Conservation (phyloP, 2,329 filamentous ascomycete species). For the Diaporthe eres region DNA sequence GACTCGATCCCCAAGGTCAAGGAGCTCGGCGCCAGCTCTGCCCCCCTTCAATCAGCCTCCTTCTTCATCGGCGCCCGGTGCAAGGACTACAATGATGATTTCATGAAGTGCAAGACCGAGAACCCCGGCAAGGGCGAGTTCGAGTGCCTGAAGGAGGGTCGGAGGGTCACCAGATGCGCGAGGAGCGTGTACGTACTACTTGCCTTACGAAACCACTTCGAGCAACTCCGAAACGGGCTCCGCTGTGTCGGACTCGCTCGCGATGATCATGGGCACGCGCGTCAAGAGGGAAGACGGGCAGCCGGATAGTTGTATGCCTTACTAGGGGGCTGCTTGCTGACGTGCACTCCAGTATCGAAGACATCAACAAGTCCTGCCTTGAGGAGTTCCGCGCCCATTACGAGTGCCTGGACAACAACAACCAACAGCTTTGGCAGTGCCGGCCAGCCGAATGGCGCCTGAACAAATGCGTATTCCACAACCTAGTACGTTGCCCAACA, state of each 20-base stretch:
- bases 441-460: conserved; percentile 88
- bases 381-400: conserved; percentile 93
- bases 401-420: conserved; percentile 96
- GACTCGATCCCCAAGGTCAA: conserved; percentile 91
- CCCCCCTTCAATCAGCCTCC: conserved; percentile 89
- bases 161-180: conserved; percentile 96
- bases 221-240: conserved; percentile 8
- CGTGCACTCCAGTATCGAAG: conserved; percentile 78
- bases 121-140: conserved; percentile 91
- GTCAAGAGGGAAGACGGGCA: background rate
- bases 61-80: conserved; percentile 98
- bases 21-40: conserved; percentile 94
- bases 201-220: background rate
- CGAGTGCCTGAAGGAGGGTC: conserved; percentile 95
- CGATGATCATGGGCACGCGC: background rate
- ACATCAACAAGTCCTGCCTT: conserved; percentile 96
- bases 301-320: background rate
- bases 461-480: conserved; percentile 96
- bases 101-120: conserved; percentile 99
- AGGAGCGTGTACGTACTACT: conserved; percentile 86
- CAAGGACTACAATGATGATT: conserved; percentile 97
- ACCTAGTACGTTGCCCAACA: conserved; percentile 78
- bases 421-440: conserved; percentile 98
- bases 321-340: conserved; percentile 7
- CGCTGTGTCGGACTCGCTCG: background rate